Base-by-base conservation (phyloP, 805 yeast species). In the Lipomyces spencermartinsiae region DNA sequence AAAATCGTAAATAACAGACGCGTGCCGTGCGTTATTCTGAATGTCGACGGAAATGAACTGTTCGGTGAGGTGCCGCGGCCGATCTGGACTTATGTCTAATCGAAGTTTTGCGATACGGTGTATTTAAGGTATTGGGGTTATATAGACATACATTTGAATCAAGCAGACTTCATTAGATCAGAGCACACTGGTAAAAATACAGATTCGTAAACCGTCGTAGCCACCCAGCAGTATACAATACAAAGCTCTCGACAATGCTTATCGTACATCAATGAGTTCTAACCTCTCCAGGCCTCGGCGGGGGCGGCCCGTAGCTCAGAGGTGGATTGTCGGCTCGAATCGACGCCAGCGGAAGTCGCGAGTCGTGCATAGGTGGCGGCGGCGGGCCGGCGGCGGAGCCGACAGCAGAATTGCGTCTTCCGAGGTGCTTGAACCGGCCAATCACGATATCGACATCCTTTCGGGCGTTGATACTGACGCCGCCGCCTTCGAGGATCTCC, bases 381-480 rank as follows among this genome's bases (percentile, higher is more conserved):
- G 56, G 56, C n/a, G 56, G 34, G 2, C 16, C 34, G 35, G 16
- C 7, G 7, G 8, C 34, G 34, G 16, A 7, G 19, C 16, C 49
- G 49, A 16, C 10, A 31, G n/a, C 25, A 25, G 37, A 19, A 14
- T 19, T 53, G 25, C 64, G 59, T 14, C 71, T 46, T 16, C 71
- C 71, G 3, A 67, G 51, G 49, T 68, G 71, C 19, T 62, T 67
- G 34, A 56, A 68, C 35, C 67, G 56, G 16, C 71, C 71, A 39
- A 68, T 59, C 14, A 67, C 53, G 10, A 68, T 53, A 59, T 68
- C 71, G 5, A 66, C 70, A 43, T 66, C 71, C 49, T 68, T 66
- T 16, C 71, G 53, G 9, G 71, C 71, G 34, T 68, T 68, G 49
- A 68, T 65, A 58, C 67, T 68, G 6, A 66, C 70, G 33, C 71